Evolutionary conservation across 2,329 filamentous ascomycete genomes (phyloP).

Genomic region (Elsinoe perseae): DNA sequence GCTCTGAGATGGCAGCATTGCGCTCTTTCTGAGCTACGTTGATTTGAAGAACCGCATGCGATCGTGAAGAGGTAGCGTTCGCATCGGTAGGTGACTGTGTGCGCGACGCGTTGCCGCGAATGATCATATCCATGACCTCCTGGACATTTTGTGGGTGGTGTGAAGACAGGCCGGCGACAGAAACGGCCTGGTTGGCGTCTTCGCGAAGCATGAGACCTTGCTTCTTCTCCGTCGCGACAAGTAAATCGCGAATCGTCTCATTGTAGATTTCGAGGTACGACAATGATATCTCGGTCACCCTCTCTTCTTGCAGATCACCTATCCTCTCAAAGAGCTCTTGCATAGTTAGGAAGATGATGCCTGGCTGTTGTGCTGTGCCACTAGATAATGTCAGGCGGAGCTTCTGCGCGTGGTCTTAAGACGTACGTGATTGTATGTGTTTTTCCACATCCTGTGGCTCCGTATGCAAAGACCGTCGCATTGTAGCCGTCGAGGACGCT

Average conservation of each 20-base stretch:
- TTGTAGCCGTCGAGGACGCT: constrained; percentile 97
- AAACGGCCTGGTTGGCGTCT: constrained; percentile 87
- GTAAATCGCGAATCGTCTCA: constrained; percentile 90
- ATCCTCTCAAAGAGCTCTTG: constrained; percentile 98
- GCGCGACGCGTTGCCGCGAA: constrained; percentile 84
- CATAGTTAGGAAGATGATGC: constrained; percentile 98
- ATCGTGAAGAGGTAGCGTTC: constrained; percentile 94
- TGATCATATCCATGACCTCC: constrained; percentile 99
- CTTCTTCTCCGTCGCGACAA: constrained; percentile 78
- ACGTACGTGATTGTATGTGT: constrained; percentile 76
- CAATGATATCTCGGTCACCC: constrained; percentile 80
- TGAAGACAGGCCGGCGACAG: constrained; percentile 81
- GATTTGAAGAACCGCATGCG: constrained; percentile 94
- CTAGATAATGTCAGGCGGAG: constrained; percentile 22
- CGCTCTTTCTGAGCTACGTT: constrained; percentile 91
- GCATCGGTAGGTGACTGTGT: constrained; percentile 96
- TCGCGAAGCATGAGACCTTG: constrained; percentile 84
- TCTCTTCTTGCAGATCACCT: constrained; percentile 73
- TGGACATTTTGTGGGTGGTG: constrained; percentile 80
- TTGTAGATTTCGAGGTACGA: constrained; percentile 99
- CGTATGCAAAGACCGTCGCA: constrained; percentile 96
- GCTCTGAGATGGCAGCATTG: constrained; percentile 85
- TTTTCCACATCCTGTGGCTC: constrained; percentile 95
- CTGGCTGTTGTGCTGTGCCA: constrained; percentile 82
- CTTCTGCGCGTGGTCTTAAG: background rate